Evolutionary conservation across 1,139 yeast genomes (phyloP).

Genomic region (Komagataea norvegica): DNA sequence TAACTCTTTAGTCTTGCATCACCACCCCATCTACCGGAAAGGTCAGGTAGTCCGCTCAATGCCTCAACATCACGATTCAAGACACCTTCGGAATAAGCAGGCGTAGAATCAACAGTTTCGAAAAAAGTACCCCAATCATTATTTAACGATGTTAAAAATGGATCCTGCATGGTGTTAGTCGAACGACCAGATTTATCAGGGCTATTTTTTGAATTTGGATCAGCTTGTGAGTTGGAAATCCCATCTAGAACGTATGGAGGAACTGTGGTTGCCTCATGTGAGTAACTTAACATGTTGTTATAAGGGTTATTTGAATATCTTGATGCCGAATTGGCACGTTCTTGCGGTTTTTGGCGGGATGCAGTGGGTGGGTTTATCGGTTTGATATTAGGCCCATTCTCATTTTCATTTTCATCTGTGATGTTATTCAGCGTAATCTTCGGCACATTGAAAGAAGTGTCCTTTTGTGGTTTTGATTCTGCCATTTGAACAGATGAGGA

Average conservation of each 20-base stretch:
- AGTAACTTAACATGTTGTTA: constrained; percentile 22
- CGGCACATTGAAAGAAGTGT: not conserved
- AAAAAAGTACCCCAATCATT: constrained; percentile 28
- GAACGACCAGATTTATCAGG: constrained; percentile 20
- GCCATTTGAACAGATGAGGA: no score
- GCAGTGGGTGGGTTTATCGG: not conserved
- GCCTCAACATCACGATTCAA: constrained; percentile 22
- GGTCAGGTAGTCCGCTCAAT: constrained; percentile 26
- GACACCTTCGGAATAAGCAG: constrained; percentile 27
- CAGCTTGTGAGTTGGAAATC: constrained; percentile 39
- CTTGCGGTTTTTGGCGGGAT: not conserved
- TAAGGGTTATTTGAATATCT: constrained; percentile 11
- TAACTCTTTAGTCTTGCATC: constrained; percentile 55
- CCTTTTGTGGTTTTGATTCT: no score
- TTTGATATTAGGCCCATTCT: not conserved
- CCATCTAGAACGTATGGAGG: constrained; percentile 61
- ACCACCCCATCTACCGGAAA: constrained; percentile 63
- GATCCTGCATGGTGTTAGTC: constrained; percentile 23
- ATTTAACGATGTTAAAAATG: constrained; percentile 27
- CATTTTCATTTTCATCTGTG: not conserved
- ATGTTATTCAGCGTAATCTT: not conserved
- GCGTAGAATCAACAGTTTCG: constrained; percentile 27
- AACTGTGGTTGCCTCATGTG: constrained; percentile 32
- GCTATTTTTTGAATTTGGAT: constrained; percentile 2
- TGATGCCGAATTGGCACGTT: not conserved